Percentiles rank a stretch among this genome's conserved stretches.
phyloP scores from a whole-genome alignment of 768 basidiomycete species.

The Rhodotorula graminis region DNA sequence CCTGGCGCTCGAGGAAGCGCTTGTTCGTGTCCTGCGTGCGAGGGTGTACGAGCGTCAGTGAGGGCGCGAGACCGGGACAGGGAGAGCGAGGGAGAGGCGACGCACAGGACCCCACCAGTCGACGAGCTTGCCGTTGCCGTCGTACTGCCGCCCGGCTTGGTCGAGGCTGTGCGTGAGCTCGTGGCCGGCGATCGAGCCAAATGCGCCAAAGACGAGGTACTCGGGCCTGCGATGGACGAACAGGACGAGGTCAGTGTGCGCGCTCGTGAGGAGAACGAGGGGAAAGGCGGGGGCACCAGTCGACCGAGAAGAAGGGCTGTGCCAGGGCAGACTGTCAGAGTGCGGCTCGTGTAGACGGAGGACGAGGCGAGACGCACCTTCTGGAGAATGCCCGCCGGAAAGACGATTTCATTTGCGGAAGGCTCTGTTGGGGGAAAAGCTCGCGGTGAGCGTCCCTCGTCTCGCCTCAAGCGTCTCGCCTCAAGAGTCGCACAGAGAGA shows the following conservation, averaged over 20 bases:
- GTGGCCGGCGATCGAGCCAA: slow-evolving; percentile 86
- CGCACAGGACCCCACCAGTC: slow-evolving; percentile 66
- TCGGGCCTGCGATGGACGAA: slow-evolving; percentile 60
- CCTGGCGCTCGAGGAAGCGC: slow-evolving; percentile 73
- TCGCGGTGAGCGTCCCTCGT: too few relatives aligned
- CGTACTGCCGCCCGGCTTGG: slow-evolving; percentile 60
- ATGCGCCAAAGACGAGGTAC: slow-evolving; percentile 84
- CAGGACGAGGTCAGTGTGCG: neutral
- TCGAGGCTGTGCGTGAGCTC: slow-evolving; percentile 91
- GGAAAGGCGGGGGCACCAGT: slow-evolving; percentile 55
- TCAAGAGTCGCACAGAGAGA: too few relatives aligned
- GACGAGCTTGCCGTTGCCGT: slow-evolving; percentile 77
- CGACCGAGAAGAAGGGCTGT: slow-evolving; percentile 71
- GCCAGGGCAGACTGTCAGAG: neutral
- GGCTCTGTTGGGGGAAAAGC: too few relatives aligned
- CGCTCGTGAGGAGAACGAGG: too few relatives aligned
- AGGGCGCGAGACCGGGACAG: neutral
- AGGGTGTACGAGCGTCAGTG: neutral
- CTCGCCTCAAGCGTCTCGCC: too few relatives aligned
- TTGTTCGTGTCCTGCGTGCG: slow-evolving; percentile 53
- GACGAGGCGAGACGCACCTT: slow-evolving; percentile 46
- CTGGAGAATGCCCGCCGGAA: slow-evolving; percentile 91
- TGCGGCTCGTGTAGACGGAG: neutral
- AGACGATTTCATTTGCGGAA: slow-evolving; percentile 63
- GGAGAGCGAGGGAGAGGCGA: neutral